These are phyloP conservation scores for Excoecaria agallocha DNA, from an alignment of 345 rosid genomes.

Conservation along the genomic window DNA sequence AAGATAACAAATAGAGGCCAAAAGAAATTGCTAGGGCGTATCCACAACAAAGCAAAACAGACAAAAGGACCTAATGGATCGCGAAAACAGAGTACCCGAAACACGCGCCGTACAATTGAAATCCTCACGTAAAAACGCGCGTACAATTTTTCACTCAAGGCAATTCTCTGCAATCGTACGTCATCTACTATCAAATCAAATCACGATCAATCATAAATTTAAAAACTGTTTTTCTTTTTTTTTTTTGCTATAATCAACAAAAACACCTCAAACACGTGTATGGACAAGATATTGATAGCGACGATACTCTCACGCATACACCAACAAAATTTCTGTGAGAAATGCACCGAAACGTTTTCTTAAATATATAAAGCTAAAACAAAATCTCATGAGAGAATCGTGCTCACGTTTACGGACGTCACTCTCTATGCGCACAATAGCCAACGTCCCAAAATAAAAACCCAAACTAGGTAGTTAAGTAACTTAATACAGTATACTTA, in stretches of 20 bases:
- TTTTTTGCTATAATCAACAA: neutral
- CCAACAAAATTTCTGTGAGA: no score
- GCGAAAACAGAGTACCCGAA: no score
- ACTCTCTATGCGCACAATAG: slow-evolving; percentile 22
- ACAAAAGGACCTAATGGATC: no score
- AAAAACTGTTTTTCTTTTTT: neutral
- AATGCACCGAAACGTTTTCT: neutral
- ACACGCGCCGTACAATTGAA: no score
- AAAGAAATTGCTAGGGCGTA: no score
- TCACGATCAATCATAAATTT: neutral
- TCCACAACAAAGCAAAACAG: no score
- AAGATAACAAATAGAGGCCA: no score
- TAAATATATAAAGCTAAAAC: neutral
- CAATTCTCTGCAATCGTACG: neutral
- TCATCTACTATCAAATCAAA: slow-evolving; percentile 1
- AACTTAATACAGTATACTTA: neutral
- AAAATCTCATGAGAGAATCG: neutral
- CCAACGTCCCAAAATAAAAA: slow-evolving; percentile 13
- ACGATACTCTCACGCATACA: slow-evolving; percentile 8
- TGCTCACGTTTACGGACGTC: slow-evolving; percentile 25
- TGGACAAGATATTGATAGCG: neutral
- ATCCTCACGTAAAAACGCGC: no score
- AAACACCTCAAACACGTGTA: slow-evolving; percentile 23
- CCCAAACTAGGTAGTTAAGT: neutral
- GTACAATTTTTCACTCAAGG: no score